These are phyloP conservation scores for Massarina eburnea DNA, from an alignment of 2,329 filamentous ascomycete genomes.

Conservation along the genomic window DNA sequence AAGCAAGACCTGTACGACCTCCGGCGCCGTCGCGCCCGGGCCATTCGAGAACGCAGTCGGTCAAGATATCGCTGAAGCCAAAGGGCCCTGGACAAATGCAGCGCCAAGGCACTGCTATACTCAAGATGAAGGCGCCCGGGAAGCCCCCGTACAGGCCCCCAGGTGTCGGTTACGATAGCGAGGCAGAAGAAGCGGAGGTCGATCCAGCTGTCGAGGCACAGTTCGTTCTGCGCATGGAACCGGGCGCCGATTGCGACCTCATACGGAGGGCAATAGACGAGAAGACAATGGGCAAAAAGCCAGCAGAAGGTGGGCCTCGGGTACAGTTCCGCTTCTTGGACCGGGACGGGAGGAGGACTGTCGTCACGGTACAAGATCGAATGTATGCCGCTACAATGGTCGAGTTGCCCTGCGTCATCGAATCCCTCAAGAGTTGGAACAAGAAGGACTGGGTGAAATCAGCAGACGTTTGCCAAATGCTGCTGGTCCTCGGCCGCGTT, in stretches of 20 bases:
- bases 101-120: slow-evolving; percentile 24
- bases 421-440: slow-evolving; percentile 93
- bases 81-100: slow-evolving; percentile 21
- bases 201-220: slow-evolving; percentile 90
- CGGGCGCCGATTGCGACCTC: slow-evolving; percentile 83
- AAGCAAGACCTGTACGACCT: not conserved
- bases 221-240: slow-evolving; percentile 84
- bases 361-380: slow-evolving; percentile 68
- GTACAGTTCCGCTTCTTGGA: slow-evolving; percentile 80
- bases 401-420: slow-evolving; percentile 82
- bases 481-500: slow-evolving; percentile 73
- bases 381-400: slow-evolving; percentile 78
- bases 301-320: slow-evolving; percentile 69
- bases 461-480: slow-evolving; percentile 86
- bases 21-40: slow-evolving; percentile 7
- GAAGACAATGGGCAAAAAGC: slow-evolving; percentile 70
- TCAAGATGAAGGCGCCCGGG: slow-evolving; percentile 39
- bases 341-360: slow-evolving; percentile 69
- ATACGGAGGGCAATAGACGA: slow-evolving; percentile 75
- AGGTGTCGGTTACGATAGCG: slow-evolving; percentile 94
- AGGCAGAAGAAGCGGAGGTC: slow-evolving; percentile 83
- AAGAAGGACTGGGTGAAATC: slow-evolving; percentile 84
- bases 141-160: slow-evolving; percentile 55
- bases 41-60: slow-evolving; percentile 24
- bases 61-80: slow-evolving; percentile 37